Conservation (phyloP, 129 eudicot genomes). For the Cynara cardunculus region DNA sequence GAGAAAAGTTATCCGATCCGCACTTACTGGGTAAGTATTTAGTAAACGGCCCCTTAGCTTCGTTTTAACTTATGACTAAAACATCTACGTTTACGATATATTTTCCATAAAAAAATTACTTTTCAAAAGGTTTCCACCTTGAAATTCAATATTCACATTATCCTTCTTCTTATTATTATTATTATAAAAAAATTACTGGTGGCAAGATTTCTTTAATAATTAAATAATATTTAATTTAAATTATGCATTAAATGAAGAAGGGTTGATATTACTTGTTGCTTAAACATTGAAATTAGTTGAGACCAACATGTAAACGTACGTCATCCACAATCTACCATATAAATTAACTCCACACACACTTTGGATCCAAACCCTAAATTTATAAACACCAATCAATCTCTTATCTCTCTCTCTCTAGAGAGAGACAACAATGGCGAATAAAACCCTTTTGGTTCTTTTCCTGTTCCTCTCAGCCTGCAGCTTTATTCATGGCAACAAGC, state of each 20-base stretch:
- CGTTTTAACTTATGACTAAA: too few species aligned
- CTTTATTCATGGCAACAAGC: conserved; percentile 36
- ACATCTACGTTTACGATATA: not conserved
- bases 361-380: conserved; percentile 19
- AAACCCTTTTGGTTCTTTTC: conserved; percentile 17
- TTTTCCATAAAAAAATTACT: not conserved
- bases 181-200: not conserved
- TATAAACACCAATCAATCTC: not conserved
- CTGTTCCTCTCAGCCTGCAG: conserved; percentile 20
- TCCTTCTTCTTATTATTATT: not conserved
- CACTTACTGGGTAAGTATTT: too few species aligned
- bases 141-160: not conserved
- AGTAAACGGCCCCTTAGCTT: too few species aligned
- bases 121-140: not conserved
- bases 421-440: conserved; percentile 26
- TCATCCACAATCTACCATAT: conserved; percentile 25
- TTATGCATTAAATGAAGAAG: not conserved
- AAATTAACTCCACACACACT: conserved; percentile 4
- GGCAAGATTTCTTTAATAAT: not conserved
- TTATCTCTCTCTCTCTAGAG: not conserved
- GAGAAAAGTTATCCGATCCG: too few species aligned
- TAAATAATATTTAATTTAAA: not conserved
- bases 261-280: conserved; percentile 3
- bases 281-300: conserved; percentile 9
- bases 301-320: conserved; percentile 23